Evolutionary conservation across 306 rosid species (phyloP).

Genomic region (Gleditsia sinensis): DNA sequence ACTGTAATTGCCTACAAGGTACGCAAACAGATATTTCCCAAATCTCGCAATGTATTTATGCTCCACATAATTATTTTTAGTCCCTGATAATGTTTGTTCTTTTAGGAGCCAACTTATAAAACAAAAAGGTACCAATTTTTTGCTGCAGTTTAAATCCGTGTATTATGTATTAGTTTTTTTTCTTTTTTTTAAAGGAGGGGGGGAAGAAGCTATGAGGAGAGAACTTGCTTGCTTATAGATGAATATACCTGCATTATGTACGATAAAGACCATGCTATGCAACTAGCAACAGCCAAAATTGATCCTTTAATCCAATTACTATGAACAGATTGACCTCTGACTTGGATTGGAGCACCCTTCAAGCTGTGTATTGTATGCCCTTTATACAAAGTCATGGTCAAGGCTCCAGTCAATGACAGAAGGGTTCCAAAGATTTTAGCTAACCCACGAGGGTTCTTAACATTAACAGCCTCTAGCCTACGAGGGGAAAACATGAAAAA

Average conservation of each 20-base stretch:
- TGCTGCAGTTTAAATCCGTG: too few species aligned
- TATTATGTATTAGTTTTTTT: background rate
- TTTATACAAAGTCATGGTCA: constrained; percentile 39
- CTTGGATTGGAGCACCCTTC: constrained; percentile 32
- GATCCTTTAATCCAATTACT: constrained; percentile 48
- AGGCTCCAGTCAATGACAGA: constrained; percentile 40
- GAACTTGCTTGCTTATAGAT: background rate
- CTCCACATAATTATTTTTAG: background rate
- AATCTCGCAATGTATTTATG: background rate
- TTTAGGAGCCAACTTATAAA: background rate
- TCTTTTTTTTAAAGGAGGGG: too few species aligned
- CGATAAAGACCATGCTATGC: constrained; percentile 52
- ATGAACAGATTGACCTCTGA: constrained; percentile 30
- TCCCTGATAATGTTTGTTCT: background rate
- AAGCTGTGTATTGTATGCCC: constrained; percentile 44
- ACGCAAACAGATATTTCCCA: background rate
- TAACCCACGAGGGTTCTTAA: constrained; percentile 43
- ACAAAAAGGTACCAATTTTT: background rate
- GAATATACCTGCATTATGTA: constrained; percentile 50
- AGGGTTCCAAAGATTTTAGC: constrained; percentile 47
- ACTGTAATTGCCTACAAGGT: constrained; percentile 34
- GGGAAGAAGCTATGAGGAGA: background rate
- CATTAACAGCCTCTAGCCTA: constrained; percentile 46
- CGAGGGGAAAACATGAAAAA: background rate
- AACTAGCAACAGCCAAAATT: constrained; percentile 45